Conservation (phyloP, 257 asterid species). For the Cordia subcordata region DNA sequence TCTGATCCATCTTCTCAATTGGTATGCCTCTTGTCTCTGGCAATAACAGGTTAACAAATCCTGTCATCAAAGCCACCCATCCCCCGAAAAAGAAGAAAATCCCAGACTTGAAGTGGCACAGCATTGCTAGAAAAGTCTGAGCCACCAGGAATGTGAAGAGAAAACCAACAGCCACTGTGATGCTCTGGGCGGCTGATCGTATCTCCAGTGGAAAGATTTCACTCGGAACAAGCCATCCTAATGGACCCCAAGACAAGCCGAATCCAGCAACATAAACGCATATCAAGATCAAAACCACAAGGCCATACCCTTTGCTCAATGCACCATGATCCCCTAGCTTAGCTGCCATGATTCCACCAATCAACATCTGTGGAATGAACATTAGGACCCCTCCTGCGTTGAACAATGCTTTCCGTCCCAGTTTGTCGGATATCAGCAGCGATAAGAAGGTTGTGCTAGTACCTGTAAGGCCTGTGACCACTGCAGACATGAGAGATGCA, state of each 20-base stretch:
- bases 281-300: conserved; percentile 35
- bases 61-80: conserved; percentile 62
- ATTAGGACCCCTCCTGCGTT: conserved; percentile 42
- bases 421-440: conserved; percentile 43
- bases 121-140: conserved; percentile 51
- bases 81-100: conserved; percentile 64
- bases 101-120: conserved; percentile 54
- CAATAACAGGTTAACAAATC: conserved; percentile 39
- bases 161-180: conserved; percentile 45
- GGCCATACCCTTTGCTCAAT: conserved; percentile 33
- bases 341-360: conserved; percentile 47
- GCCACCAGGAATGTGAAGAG: conserved; percentile 47
- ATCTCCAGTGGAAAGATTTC: conserved; percentile 63
- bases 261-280: conserved; percentile 52
- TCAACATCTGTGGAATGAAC: conserved; percentile 36
- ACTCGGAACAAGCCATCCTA: conserved; percentile 68
- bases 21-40: conserved; percentile 79
- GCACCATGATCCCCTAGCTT: conserved; percentile 47
- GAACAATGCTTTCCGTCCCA: conserved; percentile 44
- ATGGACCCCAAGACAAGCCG: conserved; percentile 70
- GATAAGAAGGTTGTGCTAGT: conserved; percentile 27
- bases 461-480: conserved; percentile 47
- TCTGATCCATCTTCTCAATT: conserved; percentile 54
- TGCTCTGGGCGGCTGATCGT: conserved; percentile 56
- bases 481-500: conserved; percentile 52